phyloP scores from a whole-genome alignment of 2,329 filamentous ascomycete species.

The Apiospora malaysiana region DNA sequence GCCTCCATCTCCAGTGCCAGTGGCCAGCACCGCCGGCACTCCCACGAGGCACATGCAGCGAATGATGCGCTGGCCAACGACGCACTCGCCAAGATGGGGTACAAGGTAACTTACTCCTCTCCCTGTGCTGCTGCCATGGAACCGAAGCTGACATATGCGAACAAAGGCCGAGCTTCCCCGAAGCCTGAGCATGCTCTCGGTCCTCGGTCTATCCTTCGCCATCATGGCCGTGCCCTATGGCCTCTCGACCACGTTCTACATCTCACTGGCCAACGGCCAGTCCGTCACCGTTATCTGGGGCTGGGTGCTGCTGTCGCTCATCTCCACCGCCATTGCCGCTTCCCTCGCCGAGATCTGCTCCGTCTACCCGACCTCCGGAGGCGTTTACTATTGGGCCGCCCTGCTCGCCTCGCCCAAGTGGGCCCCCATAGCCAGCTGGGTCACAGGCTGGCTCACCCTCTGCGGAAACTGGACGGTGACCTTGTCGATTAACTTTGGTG shows the following conservation, averaged over 20 bases:
- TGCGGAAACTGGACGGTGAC: slow-evolving; percentile 75
- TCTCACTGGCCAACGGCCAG: slow-evolving; percentile 71
- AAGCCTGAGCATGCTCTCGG: slow-evolving; percentile 69
- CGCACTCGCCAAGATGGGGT: slow-evolving; percentile 69
- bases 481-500: slow-evolving; percentile 72
- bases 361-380: slow-evolving; percentile 71
- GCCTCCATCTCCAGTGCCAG: slow-evolving; percentile 11
- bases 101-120: slow-evolving; percentile 47
- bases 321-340: slow-evolving; percentile 67
- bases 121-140: not conserved
- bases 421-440: slow-evolving; percentile 71
- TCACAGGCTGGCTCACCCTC: slow-evolving; percentile 74
- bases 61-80: slow-evolving; percentile 54
- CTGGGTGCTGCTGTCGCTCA: slow-evolving; percentile 69
- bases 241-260: slow-evolving; percentile 70
- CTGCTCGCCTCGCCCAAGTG: slow-evolving; percentile 70
- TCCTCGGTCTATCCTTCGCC: slow-evolving; percentile 71
- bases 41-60: slow-evolving; percentile 23
- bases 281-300: slow-evolving; percentile 74
- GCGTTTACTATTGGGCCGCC: slow-evolving; percentile 75
- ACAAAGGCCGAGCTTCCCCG: slow-evolving; percentile 64
- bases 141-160: not conserved
- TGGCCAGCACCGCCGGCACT: slow-evolving; percentile 1
- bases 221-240: slow-evolving; percentile 78
- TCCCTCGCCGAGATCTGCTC: slow-evolving; percentile 73